Conservation (phyloP, 305 asterid genomes). For the Andrographis paniculata region DNA sequence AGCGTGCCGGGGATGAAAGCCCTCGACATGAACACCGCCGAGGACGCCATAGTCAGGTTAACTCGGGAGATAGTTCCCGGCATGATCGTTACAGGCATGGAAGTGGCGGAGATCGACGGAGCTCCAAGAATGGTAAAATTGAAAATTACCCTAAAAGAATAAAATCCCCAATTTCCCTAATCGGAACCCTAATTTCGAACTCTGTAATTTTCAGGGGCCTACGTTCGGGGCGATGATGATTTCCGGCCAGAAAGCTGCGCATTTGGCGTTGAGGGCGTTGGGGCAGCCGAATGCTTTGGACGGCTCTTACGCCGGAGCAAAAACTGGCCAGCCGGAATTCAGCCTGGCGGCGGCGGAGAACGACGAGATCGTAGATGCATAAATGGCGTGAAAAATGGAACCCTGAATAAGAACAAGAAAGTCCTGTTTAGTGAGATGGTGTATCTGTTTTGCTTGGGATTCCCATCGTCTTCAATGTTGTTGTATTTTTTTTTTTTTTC, state of each 20-base stretch:
- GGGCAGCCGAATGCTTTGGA: conserved; percentile 65
- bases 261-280: conserved; percentile 73
- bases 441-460: conserved; percentile 14
- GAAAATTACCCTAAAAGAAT: background rate
- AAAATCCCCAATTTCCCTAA: background rate
- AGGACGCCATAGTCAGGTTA: conserved; percentile 84
- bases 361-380: conserved; percentile 50
- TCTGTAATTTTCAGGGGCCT: conserved; percentile 47
- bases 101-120: conserved; percentile 95
- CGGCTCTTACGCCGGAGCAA: conserved; percentile 20
- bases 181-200: conserved; percentile 1
- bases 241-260: conserved; percentile 88
- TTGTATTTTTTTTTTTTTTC: background rate
- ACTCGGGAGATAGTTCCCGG: conserved; percentile 94
- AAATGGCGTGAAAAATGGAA: conserved; percentile 11
- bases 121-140: conserved; percentile 81
- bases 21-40: conserved; percentile 92
- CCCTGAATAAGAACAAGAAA: background rate
- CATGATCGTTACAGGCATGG: conserved; percentile 98
- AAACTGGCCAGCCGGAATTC: conserved; percentile 32
- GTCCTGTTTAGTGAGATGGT: conserved; percentile 14
- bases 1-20: conserved; percentile 97
- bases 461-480: background rate
- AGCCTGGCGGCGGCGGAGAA: conserved; percentile 48
- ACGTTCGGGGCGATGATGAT: conserved; percentile 94